Evolutionary conservation across 306 rosid genomes (phyloP), one percentile per base, ranked within the genome.

Genomic region (Cucumis hystrix): DNA sequence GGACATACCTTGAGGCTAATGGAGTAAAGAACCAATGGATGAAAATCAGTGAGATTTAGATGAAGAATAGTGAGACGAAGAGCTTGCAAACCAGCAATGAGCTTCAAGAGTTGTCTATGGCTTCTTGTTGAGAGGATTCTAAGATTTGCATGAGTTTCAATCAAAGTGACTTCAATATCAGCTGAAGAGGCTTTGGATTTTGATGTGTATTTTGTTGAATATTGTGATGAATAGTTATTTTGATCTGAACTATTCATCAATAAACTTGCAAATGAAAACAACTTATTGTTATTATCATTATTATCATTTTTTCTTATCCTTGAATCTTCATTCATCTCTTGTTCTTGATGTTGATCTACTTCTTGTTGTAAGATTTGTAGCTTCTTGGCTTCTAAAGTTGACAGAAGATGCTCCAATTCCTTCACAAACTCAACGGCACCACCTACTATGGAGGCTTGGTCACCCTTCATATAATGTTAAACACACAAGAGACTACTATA

Each of bases 391-490:
- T 92, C 95, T 74, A 94, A 90, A 55, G 92, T 84, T 61, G 85
- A 90, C 83, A 90, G 80, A 10, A 84, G 83, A 39, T 94, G 91
- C 82, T 94, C 98, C 51, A 92, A 90, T 56, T 87, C 95, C 85
- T 90, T 94, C 80, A 94, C 96, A 83, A 90, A 92, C 66, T 94
- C 92, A 78, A 94, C 91, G 17, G 98, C 98, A 25, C 98, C 98
- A 30, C 98, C 98, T 2, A 94, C 96, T 77, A 92, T 92, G 35
- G 98, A 94, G 14, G 98, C 97, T 66, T 94, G 98, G 72, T 94
- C 98, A 79, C 98, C 97, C 98, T 93, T 79, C 56, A 69, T 16
- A 11, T 17, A 39, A 17, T 20, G 62, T 18, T 40, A 3, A 87
- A 6, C 30, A 7, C 39, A 41, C 2, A 33, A 7, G 13, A 61